phyloP scores from a whole-genome alignment of 345 rosid genomes.

The Stellera chamaejasme region DNA sequence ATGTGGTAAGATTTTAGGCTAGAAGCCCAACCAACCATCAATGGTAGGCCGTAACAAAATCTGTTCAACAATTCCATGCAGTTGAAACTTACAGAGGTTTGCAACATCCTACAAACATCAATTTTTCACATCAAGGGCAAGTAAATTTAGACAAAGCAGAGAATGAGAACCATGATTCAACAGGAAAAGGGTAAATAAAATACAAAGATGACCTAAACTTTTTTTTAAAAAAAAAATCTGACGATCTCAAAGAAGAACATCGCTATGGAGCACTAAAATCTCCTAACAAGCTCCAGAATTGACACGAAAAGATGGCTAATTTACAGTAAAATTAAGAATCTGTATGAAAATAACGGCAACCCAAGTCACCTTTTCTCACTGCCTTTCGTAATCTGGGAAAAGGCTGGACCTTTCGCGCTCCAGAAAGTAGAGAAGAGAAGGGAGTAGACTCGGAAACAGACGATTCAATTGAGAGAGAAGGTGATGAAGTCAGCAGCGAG shows the following conservation, averaged over 20 bases:
- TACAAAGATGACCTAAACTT: background rate
- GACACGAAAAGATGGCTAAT: background rate
- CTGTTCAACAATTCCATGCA: too few relatives aligned
- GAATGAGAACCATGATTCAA: background rate
- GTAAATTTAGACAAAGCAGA: too few relatives aligned
- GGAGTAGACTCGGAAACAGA: slow-evolving; percentile 15
- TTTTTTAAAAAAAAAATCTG: too few relatives aligned
- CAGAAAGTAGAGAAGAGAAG: slow-evolving; percentile 20
- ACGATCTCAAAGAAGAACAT: background rate
- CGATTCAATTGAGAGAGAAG: slow-evolving; percentile 11
- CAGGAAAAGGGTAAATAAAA: background rate
- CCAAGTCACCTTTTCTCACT: slow-evolving; percentile 30
- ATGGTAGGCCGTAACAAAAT: too few relatives aligned
- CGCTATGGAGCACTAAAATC: too few relatives aligned
- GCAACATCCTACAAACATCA: too few relatives aligned
- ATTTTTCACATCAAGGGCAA: too few relatives aligned
- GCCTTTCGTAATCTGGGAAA: slow-evolving; percentile 18
- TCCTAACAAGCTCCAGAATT: background rate
- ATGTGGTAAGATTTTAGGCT: too few relatives aligned
- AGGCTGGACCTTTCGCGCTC: slow-evolving; percentile 26
- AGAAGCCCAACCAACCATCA: too few relatives aligned
- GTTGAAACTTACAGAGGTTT: too few relatives aligned
- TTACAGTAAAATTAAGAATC: background rate
- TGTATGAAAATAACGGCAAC: background rate
- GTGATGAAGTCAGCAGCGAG: slow-evolving; percentile 13